Evolutionary conservation across 2,329 filamentous ascomycete species (phyloP), one percentile per base, ranked within the genome.

Genomic region (Raffaelea ambrosiae): DNA sequence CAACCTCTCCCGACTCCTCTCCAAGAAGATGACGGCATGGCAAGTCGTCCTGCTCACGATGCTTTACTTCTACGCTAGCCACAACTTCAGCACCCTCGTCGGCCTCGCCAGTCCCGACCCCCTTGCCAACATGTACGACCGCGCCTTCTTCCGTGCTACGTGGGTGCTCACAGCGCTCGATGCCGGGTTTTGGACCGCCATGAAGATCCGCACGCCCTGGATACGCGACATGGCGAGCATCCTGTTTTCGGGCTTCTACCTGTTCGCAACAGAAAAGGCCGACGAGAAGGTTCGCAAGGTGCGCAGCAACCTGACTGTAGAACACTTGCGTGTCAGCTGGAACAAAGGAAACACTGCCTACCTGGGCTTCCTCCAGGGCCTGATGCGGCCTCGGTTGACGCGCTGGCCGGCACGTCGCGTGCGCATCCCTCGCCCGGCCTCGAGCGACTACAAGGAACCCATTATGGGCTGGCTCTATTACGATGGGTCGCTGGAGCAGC

Each of bases 131-230:
- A 84, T 97, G 63, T 98, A 98, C 69, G 88, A 87, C 47, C 76
- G 88, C 45, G 83, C 86, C 23, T 98, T 94, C 69, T 98, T 95
- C 64, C 84, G 93, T 43, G 93, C 93, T 48, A 98, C 93, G 61
- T 98, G 93, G 93, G 80, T 97, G 16, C 83, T 93, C 46, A 98
- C 93, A 0, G 93, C 89, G 0, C 69, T 98, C 51, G 93, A 98
- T 59, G 93, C 93, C 5, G 93, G 93, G 2, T 98, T 96, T 65
- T 98, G 93, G 93, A 95, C 89, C 0, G 93, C 93, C 31, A 98
- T 98, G 93, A 84, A 82, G 58, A 90, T 98, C 54, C 79, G 79
- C 43, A 63, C 63, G 46, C 89, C 86, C 58, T 90, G 86, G 80
- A 57, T 95, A 39, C 77, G 89, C 36, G 90, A 97, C 62, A 61